Evolutionary conservation across 305 asterid species (phyloP), one percentile per base, ranked within the genome.

Genomic region (Fraxinus sp.): DNA sequence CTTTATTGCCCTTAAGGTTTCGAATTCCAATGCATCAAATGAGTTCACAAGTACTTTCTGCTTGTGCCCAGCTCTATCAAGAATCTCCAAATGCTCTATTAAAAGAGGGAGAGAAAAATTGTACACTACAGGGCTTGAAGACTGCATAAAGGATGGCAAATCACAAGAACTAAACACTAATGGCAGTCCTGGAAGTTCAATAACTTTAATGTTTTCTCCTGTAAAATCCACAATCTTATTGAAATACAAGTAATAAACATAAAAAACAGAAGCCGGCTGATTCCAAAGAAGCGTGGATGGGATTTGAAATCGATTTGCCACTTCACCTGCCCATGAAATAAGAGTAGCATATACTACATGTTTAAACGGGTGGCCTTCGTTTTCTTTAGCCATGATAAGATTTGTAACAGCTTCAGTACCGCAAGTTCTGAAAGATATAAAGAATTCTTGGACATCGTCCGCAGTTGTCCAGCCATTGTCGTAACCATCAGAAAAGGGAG

Each of bases 231-330:
- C 77, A 28, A n/a, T 85, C 0, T 88, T 88, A 9, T 86, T 86
- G 75, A 86, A 86, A 5, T 85, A 78, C 16, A 84, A 83, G 14
- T 81, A 87, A 49, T 91, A 91, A 30, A 92, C 73, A 5, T 83
- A 83, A 13, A 89, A 90, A 0, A 92, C 55, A 9, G 85, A 79
- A 7, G 94, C 91, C 0, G 92, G 90, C 46, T 91, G 96, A 80
- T 81, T 87, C 93, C 94, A 92, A 39, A 90, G 86, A 14, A 91
- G 90, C 4, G 92, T 86, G 5, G 83, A 80, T 2, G 93, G 94
- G 2, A 90, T 28, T 6, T 79, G 83, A 52, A 85, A 83, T 1
- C 82, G 83, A 2, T 22, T 79, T 0, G 91, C 91, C 1, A 79
- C 85, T 5, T 77, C 80, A 0, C 86, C 90, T 0, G 85, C 92